Evolutionary conservation across 345 rosid species (phyloP).

Genomic region (Noccaea bulbosa): DNA sequence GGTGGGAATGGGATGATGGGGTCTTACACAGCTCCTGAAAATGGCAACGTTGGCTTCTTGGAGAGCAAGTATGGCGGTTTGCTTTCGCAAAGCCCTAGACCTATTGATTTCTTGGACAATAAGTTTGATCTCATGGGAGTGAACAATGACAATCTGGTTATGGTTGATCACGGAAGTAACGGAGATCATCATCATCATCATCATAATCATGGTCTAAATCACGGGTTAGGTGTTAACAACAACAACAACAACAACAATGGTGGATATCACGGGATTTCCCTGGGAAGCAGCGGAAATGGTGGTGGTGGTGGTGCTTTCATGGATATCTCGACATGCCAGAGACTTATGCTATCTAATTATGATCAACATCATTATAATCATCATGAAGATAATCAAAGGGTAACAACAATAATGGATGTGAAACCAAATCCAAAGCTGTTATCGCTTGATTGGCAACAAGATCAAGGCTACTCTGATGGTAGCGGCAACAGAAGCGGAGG

Average conservation of each 20-base stretch:
- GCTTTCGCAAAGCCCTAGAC: slow-evolving; percentile 41
- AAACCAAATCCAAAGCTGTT: slow-evolving; percentile 71
- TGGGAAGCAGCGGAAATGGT: slow-evolving; percentile 37
- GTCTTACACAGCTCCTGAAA: slow-evolving; percentile 38
- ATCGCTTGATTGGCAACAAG: slow-evolving; percentile 89
- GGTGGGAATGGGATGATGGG: slow-evolving; percentile 41
- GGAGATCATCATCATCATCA: slow-evolving; percentile 41
- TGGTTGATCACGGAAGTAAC: slow-evolving; percentile 41
- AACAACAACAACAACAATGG: slow-evolving; percentile 33
- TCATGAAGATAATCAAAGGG: slow-evolving; percentile 47
- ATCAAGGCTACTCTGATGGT: slow-evolving; percentile 61
- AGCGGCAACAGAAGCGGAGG: slow-evolving; percentile 29
- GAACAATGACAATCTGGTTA: slow-evolving; percentile 38
- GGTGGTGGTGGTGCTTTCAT: slow-evolving; percentile 53
- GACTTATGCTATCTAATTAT: slow-evolving; percentile 60
- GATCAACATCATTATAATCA: slow-evolving; percentile 51
- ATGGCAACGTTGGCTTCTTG: slow-evolving; percentile 41
- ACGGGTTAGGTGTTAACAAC: slow-evolving; percentile 39
- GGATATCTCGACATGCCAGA: slow-evolving; percentile 58
- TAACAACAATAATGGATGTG: slow-evolving; percentile 54
- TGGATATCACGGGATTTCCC: slow-evolving; percentile 37
- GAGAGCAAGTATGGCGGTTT: slow-evolving; percentile 44
- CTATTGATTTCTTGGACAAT: slow-evolving; percentile 46
- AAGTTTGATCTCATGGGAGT: slow-evolving; percentile 47
- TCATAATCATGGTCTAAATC: slow-evolving; percentile 34